Conservation (phyloP, 2,329 filamentous ascomycete genomes). For the Alternaria sp. region DNA sequence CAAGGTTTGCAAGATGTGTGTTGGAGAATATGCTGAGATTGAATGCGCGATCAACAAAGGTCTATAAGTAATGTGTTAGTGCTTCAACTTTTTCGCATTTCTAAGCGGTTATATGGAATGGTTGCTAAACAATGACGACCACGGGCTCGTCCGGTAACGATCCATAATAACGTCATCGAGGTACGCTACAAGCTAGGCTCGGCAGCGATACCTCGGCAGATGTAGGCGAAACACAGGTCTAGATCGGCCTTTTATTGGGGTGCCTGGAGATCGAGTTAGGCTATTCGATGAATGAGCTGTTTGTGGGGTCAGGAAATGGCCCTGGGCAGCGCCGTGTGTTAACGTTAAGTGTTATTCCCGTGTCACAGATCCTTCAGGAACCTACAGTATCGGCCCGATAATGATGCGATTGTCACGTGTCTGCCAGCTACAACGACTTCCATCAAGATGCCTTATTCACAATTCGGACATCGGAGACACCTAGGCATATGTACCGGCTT, state of each 20-base stretch:
- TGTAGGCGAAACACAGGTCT: conserved; percentile 12
- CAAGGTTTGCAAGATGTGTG: not conserved
- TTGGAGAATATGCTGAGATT: not conserved
- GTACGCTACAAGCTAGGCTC: not conserved
- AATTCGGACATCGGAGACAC: not conserved
- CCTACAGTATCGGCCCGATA: conserved; percentile 9
- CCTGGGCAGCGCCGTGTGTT: not conserved
- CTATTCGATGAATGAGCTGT: not conserved
- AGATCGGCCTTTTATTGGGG: not conserved
- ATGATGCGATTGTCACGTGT: not conserved
- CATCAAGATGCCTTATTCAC: not conserved
- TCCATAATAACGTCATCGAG: conserved; percentile 18
- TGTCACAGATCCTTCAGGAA: not conserved
- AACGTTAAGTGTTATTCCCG: not conserved
- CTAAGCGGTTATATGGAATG: conserved; percentile 8
- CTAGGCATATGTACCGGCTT: not conserved
- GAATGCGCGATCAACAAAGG: not conserved
- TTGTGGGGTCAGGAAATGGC: conserved; percentile 5
- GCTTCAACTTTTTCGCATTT: conserved; percentile 7
- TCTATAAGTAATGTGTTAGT: conserved; percentile 1
- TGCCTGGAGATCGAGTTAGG: conserved; percentile 3
- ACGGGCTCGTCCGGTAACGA: not conserved
- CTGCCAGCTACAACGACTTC: not conserved
- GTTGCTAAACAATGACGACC: not conserved
- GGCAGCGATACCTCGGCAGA: conserved; percentile 10